Evolutionary conservation across 805 yeast genomes (phyloP), one percentile per base, ranked within the genome.

Genomic region (Saccharomycopsis fermentans): DNA sequence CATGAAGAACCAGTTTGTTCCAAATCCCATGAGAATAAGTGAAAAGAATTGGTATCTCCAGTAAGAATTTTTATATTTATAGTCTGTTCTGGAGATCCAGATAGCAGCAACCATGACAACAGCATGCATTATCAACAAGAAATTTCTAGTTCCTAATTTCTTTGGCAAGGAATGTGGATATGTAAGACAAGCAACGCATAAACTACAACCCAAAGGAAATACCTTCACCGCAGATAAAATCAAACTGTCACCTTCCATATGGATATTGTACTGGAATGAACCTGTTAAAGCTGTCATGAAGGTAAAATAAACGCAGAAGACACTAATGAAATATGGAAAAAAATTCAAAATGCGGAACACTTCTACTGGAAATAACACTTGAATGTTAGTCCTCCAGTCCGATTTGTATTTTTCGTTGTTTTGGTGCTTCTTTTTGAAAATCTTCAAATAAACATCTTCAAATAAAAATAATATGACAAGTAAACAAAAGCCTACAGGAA

Each of bases 401-500:
- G 29, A 12, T n/a, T 37, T 73, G 72, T 17, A 8, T 16, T 26
- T 29, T 11, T 35, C 52, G 2, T 55, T 27, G 14, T 39, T 39
- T 55, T 51, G n/a, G 19, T 29, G 34, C 51, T 52, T 52, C 60
- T 65, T 51, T 55, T 67, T 16, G 39, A 29, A 52, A 59, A 26
- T 39, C 26, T 54, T 63, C 39, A 65, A 60, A 56, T 61, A 64
- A 14, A 58, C 61, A 9, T 62, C 59, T 63, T 77, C 81, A 65
- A 67, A 72, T 4, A 67, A 21, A 29, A 70, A 62, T 43, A 66
- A 69, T 4, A 55, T 34, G 5, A 67, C 17, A 3, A 74, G 54
- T n/a, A 72, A 55, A 2, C 73, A 24, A 12, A 71, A 54, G 0
- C 80, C 81, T 55, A 77, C 58, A 1, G 73, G 66, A 0, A 77